Evolutionary conservation across 371 early-diverging fungal species (phyloP).

Genomic region (Rhizopus delemar): DNA sequence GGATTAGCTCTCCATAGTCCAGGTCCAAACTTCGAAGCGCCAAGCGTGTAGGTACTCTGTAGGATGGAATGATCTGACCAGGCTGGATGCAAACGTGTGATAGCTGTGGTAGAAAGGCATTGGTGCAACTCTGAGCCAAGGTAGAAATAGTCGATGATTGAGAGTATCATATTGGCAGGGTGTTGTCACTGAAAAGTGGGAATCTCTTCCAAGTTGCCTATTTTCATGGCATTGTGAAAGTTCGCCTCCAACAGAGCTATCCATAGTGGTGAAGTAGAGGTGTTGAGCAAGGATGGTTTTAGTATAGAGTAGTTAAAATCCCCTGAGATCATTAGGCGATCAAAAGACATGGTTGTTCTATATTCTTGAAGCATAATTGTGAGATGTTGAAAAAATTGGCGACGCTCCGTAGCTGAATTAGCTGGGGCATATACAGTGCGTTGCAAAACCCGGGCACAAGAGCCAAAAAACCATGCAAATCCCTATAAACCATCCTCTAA

Average conservation of each 20-base stretch:
- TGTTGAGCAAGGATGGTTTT: background rate
- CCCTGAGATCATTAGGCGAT: background rate
- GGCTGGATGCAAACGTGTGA: background rate
- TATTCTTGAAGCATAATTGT: background rate
- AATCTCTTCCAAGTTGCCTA: background rate
- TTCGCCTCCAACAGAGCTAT: background rate
- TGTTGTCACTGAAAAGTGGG: background rate
- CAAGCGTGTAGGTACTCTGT: background rate
- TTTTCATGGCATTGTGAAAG: background rate
- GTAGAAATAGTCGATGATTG: constrained; percentile 10
- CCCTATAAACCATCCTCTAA: no score
- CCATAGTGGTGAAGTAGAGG: background rate
- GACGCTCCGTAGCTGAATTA: background rate
- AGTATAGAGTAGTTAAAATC: constrained; percentile 7
- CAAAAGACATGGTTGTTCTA: background rate
- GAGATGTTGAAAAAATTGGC: background rate
- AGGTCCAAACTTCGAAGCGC: background rate
- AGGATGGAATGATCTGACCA: constrained; percentile 12
- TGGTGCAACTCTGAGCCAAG: background rate
- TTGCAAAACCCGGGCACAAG: no score
- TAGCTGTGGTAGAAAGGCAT: background rate
- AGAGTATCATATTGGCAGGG: background rate
- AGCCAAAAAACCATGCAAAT: no score
- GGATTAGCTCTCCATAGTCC: constrained; percentile 20
- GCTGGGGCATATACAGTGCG: constrained; percentile 18